Base-by-base conservation (phyloP, 768 basidiomycete genomes). In the Lentinula guzmanii region DNA sequence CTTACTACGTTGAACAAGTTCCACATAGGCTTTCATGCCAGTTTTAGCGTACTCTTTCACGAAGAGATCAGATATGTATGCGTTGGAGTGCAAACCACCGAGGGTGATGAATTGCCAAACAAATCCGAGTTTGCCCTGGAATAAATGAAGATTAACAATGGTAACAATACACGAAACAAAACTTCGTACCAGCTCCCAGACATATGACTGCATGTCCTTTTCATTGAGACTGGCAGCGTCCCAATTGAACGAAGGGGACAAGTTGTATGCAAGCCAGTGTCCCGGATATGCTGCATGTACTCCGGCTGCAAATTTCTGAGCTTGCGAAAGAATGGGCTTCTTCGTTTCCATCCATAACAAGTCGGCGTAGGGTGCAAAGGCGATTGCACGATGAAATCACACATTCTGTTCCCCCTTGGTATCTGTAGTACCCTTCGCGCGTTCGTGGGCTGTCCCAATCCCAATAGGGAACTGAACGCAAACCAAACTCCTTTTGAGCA, bases 21-120 rank as follows among this genome's bases (percentile, higher is more conserved):
- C 93, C 64, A 98, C 95, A 70, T 98, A 99, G 1, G 97, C 97
- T 74, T 98, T 95, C 97, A 99, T 99, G 45, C 96, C 97, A 64
- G 96, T 95, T 74, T 87, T 89, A 41, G 93, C 89, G 71, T 86
- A 98, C 57, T 89, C 82, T 66, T 84, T 74, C 3, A 97, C 96
- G 74, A 99, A 98, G 24, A 90, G 75, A 71, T 98, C 95, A 66
- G 89, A 93, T 71, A 98, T 98, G 74, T 94, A 96, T 34, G 89
- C 97, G 75, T 97, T 99, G 63, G 95, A 96, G 72, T 99, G 97
- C 46, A 99, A 99, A 81, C 97, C 97, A 48, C 86, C 97, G 63
- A 99, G 91, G 66, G 95, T 97, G 75, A 98, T 97, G 79, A 99
- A 98, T 74, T 98, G 95, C 95, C 95, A 98, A 67, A 95, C 89